phyloP scores from a whole-genome alignment of 257 asterid species.

The Fraxinus cuspidata region DNA sequence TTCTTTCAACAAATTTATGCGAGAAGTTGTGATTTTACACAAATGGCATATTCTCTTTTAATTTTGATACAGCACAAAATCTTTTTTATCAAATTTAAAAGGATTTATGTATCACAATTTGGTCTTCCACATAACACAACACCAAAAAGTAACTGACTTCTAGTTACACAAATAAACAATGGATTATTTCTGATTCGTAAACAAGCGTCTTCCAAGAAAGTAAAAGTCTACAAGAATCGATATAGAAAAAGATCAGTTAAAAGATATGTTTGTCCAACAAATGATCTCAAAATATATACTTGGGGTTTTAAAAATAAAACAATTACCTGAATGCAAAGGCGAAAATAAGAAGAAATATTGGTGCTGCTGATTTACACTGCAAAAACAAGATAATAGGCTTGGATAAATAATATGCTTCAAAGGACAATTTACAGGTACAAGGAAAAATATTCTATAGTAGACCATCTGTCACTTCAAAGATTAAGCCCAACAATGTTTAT shows the following conservation, averaged over 20 bases:
- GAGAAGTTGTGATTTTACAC: not conserved
- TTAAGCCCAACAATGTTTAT: not conserved
- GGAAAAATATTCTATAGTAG: conserved; percentile 6
- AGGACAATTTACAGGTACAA: conserved; percentile 1
- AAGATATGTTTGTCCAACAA: conserved; percentile 7
- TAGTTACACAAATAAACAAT: too few relatives aligned
- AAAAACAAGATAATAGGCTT: conserved; percentile 23
- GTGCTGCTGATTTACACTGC: conserved; percentile 99
- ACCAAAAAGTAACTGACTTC: too few relatives aligned
- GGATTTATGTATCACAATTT: not conserved
- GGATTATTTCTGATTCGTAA: too few relatives aligned
- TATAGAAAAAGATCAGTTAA: not conserved
- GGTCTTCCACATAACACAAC: not conserved
- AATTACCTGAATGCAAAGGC: conserved; percentile 97
- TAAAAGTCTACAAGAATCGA: too few relatives aligned
- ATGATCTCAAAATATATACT: conserved; percentile 6
- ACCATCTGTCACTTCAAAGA: conserved; percentile 13
- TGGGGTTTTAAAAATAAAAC: conserved; percentile 14
- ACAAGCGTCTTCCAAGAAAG: too few relatives aligned
- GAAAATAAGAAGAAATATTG: conserved; percentile 93
- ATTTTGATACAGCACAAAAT: not conserved
- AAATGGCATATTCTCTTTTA: not conserved
- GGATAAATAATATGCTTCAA: conserved; percentile 5
- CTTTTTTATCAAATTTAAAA: not conserved
- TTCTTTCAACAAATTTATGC: not conserved